These are phyloP conservation scores for Colletotrichum spinosum DNA, from an alignment of 2,329 filamentous ascomycete genomes.

Conservation along the genomic window DNA sequence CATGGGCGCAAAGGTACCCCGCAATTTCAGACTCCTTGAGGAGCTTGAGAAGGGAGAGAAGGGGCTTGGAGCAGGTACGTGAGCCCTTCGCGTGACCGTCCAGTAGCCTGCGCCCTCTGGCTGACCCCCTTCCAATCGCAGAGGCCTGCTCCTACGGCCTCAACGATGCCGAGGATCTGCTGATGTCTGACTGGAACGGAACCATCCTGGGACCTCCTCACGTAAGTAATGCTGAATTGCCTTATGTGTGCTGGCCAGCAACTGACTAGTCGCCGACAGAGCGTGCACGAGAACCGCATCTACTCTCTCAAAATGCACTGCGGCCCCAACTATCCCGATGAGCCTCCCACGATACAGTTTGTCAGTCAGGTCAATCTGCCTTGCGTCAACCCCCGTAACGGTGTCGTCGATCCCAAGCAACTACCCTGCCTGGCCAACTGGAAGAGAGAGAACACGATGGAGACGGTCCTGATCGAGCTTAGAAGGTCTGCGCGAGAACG, in stretches of 20 bases:
- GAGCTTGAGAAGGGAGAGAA: slow-evolving; percentile 99
- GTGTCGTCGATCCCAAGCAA: slow-evolving; percentile 85
- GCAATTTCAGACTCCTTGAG: slow-evolving; percentile 96
- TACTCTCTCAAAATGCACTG: slow-evolving; percentile 98
- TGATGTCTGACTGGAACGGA: slow-evolving; percentile 99
- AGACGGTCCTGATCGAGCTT: slow-evolving; percentile 89
- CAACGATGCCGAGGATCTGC: slow-evolving; percentile 90
- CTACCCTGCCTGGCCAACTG: slow-evolving; percentile 89
- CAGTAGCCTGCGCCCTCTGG: slow-evolving; percentile 18
- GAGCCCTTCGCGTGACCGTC: slow-evolving; percentile 24
- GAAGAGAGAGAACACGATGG: slow-evolving; percentile 95
- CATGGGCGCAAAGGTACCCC: slow-evolving; percentile 75
- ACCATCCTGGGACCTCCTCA: slow-evolving; percentile 97
- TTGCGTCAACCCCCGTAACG: slow-evolving; percentile 84
- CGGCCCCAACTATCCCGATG: slow-evolving; percentile 87
- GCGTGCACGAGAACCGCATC: slow-evolving; percentile 97
- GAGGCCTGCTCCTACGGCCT: slow-evolving; percentile 98
- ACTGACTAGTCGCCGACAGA: slow-evolving; percentile 61
- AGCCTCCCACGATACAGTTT: slow-evolving; percentile 90
- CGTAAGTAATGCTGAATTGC: slow-evolving; percentile 65
- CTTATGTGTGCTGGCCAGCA: not conserved
- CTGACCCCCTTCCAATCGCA: slow-evolving; percentile 49
- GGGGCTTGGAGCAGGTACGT: slow-evolving; percentile 86
- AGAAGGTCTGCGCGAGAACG: slow-evolving; percentile 68
- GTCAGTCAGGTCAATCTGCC: slow-evolving; percentile 96